phyloP scores from a whole-genome alignment of 768 basidiomycete species.

The Zangia roseola region DNA sequence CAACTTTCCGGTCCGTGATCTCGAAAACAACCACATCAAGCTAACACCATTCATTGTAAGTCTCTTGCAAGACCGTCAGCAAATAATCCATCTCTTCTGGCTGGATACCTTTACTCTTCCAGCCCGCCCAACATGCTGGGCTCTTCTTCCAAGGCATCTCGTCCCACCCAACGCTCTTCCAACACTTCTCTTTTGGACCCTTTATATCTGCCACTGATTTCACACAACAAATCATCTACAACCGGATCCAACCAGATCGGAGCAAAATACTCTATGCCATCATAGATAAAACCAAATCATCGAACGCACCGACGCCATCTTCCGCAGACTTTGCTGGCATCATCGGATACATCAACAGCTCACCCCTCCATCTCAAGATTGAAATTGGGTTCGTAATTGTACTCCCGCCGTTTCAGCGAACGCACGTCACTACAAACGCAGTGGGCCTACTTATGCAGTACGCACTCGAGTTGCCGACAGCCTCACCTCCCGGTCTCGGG shows the following conservation, averaged over 20 bases:
- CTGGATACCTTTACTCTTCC: too few relatives aligned
- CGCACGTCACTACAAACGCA: constrained; percentile 59
- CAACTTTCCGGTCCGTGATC: constrained; percentile 45
- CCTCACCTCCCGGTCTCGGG: constrained; percentile 42
- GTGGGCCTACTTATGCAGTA: constrained; percentile 50
- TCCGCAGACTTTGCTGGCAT: constrained; percentile 45
- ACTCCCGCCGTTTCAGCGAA: constrained; percentile 58
- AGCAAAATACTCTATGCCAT: constrained; percentile 47
- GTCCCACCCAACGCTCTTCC: constrained; percentile 39
- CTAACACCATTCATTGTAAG: constrained; percentile 52
- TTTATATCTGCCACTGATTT: constrained; percentile 40
- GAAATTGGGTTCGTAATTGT: constrained; percentile 59
- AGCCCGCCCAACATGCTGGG: constrained; percentile 48
- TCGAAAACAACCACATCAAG: constrained; percentile 50
- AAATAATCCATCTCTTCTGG: too few relatives aligned
- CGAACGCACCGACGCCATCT: neutral
- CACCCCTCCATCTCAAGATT: constrained; percentile 38
- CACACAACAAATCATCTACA: constrained; percentile 33
- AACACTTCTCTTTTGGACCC: constrained; percentile 52
- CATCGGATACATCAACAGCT: constrained; percentile 50
- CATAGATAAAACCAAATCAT: constrained; percentile 45
- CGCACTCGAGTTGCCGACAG: constrained; percentile 39
- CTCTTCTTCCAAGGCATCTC: constrained; percentile 36
- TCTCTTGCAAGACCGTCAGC: neutral
- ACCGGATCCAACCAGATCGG: constrained; percentile 35